These are phyloP conservation scores for Botrytis tulipae DNA, from an alignment of 2,329 filamentous ascomycete genomes.

Conservation along the genomic window DNA sequence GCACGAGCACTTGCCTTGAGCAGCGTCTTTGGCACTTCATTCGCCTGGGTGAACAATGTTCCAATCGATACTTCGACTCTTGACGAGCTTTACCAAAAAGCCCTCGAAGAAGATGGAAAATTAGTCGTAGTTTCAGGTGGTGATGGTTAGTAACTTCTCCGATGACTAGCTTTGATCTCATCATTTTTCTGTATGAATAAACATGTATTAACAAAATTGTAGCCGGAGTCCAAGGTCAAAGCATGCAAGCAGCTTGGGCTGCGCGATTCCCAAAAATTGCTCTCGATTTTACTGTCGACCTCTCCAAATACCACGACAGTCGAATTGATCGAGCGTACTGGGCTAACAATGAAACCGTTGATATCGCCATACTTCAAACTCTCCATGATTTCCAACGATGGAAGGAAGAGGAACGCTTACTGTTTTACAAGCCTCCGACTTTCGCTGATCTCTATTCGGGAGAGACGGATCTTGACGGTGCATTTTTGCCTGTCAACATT, in stretches of 20 bases:
- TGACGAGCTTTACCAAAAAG: background rate
- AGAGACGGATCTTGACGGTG: constrained; percentile 3
- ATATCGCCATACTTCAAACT: constrained; percentile 50
- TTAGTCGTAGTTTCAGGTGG: constrained; percentile 6
- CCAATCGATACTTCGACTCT: background rate
- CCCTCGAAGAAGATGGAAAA: background rate
- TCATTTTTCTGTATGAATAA: background rate
- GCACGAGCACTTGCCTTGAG: background rate
- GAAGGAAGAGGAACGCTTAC: constrained; percentile 37
- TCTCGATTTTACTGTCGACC: constrained; percentile 45
- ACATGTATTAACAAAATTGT: background rate
- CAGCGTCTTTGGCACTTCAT: background rate
- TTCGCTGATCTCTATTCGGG: background rate
- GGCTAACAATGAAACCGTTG: constrained; percentile 42
- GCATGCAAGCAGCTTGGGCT: background rate
- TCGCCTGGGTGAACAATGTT: constrained; percentile 1
- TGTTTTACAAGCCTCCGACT: constrained; percentile 4
- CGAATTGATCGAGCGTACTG: constrained; percentile 48
- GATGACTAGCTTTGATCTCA: background rate
- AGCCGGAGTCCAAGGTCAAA: background rate
- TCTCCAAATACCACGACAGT: constrained; percentile 55
- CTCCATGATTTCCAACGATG: constrained; percentile 52
- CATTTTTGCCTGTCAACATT: background rate
- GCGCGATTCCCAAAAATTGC: constrained; percentile 4
- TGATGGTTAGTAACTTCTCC: background rate